Percentiles rank a stretch among this genome's conserved stretches.
Conservation (phyloP, 2,329 filamentous ascomycete genomes). For the Fusarium austroafricanum region DNA sequence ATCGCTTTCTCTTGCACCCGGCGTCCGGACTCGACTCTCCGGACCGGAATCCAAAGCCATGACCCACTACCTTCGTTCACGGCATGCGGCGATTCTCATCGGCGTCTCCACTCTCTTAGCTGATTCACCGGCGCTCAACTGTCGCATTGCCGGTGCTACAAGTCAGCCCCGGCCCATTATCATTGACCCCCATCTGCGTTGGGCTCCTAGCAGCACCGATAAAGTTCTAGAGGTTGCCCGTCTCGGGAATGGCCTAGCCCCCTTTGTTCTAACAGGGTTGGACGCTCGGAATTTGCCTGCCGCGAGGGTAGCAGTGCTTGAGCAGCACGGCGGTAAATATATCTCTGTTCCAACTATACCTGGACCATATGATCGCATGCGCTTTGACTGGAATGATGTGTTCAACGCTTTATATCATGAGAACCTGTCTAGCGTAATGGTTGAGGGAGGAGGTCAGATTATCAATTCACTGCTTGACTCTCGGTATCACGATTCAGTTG, state of each 20-base stretch:
- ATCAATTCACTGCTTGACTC: slow-evolving; percentile 83
- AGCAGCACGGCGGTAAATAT: slow-evolving; percentile 65
- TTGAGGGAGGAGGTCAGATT: slow-evolving; percentile 86
- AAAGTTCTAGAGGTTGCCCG: slow-evolving; percentile 75
- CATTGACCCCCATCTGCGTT: slow-evolving; percentile 81
- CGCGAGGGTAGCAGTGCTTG: slow-evolving; percentile 56
- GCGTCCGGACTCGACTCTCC: slow-evolving; percentile 84
- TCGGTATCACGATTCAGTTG: slow-evolving; percentile 70
- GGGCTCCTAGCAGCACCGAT: slow-evolving; percentile 69
- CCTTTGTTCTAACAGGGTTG: slow-evolving; percentile 73
- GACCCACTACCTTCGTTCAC: slow-evolving; percentile 89
- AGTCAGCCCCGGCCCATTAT: slow-evolving; percentile 83
- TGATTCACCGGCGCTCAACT: slow-evolving; percentile 89
- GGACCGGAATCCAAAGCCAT: slow-evolving; percentile 87
- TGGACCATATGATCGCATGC: slow-evolving; percentile 53
- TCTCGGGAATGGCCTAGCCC: slow-evolving; percentile 75
- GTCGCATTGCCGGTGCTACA: slow-evolving; percentile 73
- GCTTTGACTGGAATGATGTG: slow-evolving; percentile 73
- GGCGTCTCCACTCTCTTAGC: slow-evolving; percentile 86
- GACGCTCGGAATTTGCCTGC: slow-evolving; percentile 57
- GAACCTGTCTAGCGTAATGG: slow-evolving; percentile 83
- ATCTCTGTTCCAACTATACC: slow-evolving; percentile 55
- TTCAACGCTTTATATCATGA: slow-evolving; percentile 67
- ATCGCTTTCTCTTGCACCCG: slow-evolving; percentile 78
- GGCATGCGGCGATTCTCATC: slow-evolving; percentile 85